These are phyloP conservation scores for Phtheirospermum japonicum DNA, from an alignment of 257 asterid genomes.

Conservation along the genomic window DNA sequence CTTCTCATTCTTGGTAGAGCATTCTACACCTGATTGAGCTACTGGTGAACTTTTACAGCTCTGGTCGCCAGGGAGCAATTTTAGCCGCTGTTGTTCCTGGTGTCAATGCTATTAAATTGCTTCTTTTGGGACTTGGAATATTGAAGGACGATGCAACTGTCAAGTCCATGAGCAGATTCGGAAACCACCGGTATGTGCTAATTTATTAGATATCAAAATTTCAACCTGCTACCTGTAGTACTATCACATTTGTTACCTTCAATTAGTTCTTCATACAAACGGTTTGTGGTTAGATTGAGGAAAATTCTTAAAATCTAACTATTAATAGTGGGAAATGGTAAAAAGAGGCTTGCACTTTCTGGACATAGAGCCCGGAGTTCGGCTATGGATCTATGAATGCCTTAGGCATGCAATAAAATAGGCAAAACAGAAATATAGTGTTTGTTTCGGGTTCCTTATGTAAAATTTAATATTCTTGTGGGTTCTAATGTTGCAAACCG, in stretches of 20 bases:
- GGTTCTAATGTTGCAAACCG: conserved; percentile 22
- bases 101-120: conserved; percentile 63
- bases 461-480: conserved; percentile 9
- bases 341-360: too few species aligned
- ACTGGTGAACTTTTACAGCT: conserved; percentile 42
- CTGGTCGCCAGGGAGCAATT: conserved; percentile 76
- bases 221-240: background rate
- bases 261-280: background rate
- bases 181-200: conserved; percentile 63
- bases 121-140: conserved; percentile 78
- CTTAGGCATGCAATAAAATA: too few species aligned
- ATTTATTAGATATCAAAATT: conserved; percentile 21
- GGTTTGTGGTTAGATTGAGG: too few species aligned
- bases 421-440: too few species aligned
- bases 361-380: too few species aligned
- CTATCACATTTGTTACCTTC: background rate
- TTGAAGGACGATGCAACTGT: conserved; percentile 86
- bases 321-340: too few species aligned
- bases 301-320: too few species aligned
- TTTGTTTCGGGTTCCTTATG: background rate
- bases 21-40: conserved; percentile 27
- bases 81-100: conserved; percentile 73
- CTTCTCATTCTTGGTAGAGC: background rate
- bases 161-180: conserved; percentile 90
- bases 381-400: too few species aligned